A percentile compares a stretch with the other conserved stretches of the same genome.
Evolutionary conservation across 179 eudicot genomes (phyloP).

Genomic region (Corrigiola litoralis): DNA sequence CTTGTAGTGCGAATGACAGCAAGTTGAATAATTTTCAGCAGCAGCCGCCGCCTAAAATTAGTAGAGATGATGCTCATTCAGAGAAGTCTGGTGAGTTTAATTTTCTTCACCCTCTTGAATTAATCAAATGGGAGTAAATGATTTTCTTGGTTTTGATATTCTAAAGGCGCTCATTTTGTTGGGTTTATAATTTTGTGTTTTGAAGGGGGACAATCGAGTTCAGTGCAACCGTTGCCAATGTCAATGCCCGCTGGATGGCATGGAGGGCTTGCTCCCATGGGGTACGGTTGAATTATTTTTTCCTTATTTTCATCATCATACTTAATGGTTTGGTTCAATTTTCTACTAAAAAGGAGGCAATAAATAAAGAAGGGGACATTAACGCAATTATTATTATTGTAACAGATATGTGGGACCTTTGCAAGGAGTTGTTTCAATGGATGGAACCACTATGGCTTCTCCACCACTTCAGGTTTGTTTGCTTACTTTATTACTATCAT

Average conservation of each 20-base stretch:
- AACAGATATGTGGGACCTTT: constrained; percentile 91
- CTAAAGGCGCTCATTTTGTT: not conserved
- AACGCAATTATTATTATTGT: constrained; percentile 18
- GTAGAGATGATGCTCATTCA: constrained; percentile 34
- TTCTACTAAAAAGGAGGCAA: not conserved
- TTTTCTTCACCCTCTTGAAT: not conserved
- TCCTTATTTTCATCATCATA: not conserved
- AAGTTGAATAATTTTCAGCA: constrained; percentile 41
- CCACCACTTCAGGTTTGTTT: constrained; percentile 56
- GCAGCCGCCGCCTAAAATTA: constrained; percentile 23
- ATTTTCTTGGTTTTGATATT: no score
- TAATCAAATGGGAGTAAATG: no score
- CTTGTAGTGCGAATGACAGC: constrained; percentile 24
- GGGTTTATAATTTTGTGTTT: not conserved
- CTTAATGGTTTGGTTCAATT: not conserved
- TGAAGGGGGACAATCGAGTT: constrained; percentile 55
- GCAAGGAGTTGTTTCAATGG: constrained; percentile 95
- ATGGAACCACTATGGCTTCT: constrained; percentile 64
- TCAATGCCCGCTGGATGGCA: constrained; percentile 83
- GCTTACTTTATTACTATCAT: not conserved
- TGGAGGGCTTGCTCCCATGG: constrained; percentile 84
- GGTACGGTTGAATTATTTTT: constrained; percentile 44
- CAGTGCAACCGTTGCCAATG: constrained; percentile 72
- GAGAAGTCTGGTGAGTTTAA: constrained; percentile 53
- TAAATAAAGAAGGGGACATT: constrained; percentile 3